These are phyloP conservation scores for Mycena citricolor DNA, from an alignment of 1,284 basidiomycete species.

Conservation along the genomic window DNA sequence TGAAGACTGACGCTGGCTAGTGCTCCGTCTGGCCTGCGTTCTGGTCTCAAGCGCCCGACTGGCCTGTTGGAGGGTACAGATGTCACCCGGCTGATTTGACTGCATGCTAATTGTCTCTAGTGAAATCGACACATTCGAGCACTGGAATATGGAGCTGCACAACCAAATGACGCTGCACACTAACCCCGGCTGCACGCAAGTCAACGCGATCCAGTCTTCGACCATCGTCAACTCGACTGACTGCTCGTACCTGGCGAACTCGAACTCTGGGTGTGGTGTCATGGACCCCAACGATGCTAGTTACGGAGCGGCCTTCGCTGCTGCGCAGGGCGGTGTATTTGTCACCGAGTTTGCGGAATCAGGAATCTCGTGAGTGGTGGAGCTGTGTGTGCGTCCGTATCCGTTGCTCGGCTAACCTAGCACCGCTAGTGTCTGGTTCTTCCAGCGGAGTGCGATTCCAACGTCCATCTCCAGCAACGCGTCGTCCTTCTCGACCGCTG, in stretches of 20 bases:
- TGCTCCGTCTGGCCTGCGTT: constrained; percentile 77
- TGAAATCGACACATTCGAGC: constrained; percentile 79
- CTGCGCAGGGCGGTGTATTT: constrained; percentile 67
- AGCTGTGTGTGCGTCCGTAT: neutral
- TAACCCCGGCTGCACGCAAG: constrained; percentile 55
- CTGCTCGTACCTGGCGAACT: constrained; percentile 54
- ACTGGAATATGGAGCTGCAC: constrained; percentile 59
- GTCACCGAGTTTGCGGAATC: constrained; percentile 66
- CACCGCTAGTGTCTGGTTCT: constrained; percentile 72
- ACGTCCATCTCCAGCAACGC: constrained; percentile 50
- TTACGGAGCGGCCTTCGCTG: constrained; percentile 67
- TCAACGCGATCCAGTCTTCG: constrained; percentile 49
- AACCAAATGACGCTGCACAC: constrained; percentile 76
- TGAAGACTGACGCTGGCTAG: constrained; percentile 31
- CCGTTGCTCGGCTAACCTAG: constrained; percentile 18
- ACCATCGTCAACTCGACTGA: constrained; percentile 58
- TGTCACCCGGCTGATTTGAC: neutral
- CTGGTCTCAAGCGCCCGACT: constrained; percentile 60
- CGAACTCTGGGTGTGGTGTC: constrained; percentile 64
- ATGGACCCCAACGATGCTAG: constrained; percentile 50
- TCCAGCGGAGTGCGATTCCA: constrained; percentile 63
- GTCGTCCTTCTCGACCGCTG: constrained; percentile 58
- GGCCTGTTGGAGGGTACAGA: constrained; percentile 61
- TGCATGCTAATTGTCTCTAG: constrained; percentile 23
- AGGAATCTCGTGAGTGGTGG: constrained; percentile 58